Conservation (phyloP, 495 filamentous ascomycete species). For the Podospora fimiseda region DNA sequence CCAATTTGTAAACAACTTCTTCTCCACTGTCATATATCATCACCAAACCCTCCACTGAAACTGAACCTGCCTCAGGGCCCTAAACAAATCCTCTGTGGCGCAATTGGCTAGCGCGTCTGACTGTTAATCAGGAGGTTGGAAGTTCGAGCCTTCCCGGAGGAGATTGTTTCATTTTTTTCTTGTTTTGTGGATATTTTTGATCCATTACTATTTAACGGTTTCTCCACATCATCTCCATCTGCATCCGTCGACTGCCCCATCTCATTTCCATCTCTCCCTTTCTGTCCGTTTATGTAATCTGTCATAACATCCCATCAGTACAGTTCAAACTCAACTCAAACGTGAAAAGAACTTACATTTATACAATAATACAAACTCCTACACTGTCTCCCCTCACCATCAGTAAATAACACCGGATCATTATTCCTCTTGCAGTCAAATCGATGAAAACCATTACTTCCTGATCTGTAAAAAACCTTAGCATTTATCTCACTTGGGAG, state of each 20-base stretch:
- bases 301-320: too few species aligned
- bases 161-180: constrained; percentile 1
- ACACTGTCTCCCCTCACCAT: background rate
- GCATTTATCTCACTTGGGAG: too few species aligned
- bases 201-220: background rate
- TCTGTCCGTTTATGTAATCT: background rate
- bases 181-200: background rate
- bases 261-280: background rate
- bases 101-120: constrained; percentile 27
- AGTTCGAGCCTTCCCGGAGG: constrained; percentile 12
- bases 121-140: constrained; percentile 26
- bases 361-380: background rate
- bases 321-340: too few species aligned
- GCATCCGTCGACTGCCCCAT: background rate
- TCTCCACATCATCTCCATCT: background rate
- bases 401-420: background rate
- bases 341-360: background rate
- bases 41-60: too few species aligned
- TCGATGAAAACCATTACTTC: background rate
- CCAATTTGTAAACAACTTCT: background rate
- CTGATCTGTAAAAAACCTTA: background rate
- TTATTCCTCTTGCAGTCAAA: background rate
- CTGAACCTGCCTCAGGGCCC: too few species aligned
- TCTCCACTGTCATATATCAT: too few species aligned
- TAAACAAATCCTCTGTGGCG: constrained; percentile 7